phyloP scores from a whole-genome alignment of 495 filamentous ascomycete species.

The Trypethelium eluteriae region DNA sequence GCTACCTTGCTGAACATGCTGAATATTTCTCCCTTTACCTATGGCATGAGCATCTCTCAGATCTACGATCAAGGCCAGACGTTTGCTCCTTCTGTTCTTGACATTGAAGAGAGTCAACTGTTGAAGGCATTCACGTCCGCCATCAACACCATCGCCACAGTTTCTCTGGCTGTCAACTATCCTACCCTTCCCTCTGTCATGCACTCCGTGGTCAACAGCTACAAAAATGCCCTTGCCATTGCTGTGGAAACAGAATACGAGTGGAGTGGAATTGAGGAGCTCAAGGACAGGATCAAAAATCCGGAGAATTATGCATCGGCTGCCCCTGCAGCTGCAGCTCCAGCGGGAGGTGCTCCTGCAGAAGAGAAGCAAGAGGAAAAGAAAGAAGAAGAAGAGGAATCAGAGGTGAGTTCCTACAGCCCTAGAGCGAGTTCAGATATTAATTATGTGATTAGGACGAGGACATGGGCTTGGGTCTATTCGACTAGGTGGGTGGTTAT shows the following conservation, averaged over 20 bases:
- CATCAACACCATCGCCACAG: constrained; percentile 74
- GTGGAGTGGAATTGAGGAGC: constrained; percentile 91
- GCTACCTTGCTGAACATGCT: constrained; percentile 98
- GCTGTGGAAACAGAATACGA: constrained; percentile 84
- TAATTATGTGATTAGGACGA: constrained; percentile 52
- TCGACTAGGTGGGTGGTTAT: constrained; percentile 41
- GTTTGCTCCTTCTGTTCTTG: constrained; percentile 75
- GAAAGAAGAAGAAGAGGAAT: constrained; percentile 47
- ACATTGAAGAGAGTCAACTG: constrained; percentile 89
- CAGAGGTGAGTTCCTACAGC: not conserved
- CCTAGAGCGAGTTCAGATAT: not conserved
- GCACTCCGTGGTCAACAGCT: constrained; percentile 89
- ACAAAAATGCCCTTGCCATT: constrained; percentile 93
- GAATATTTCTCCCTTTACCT: constrained; percentile 99
- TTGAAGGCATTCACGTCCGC: constrained; percentile 74
- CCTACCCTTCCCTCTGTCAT: constrained; percentile 94
- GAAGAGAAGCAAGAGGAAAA: constrained; percentile 47
- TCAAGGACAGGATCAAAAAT: constrained; percentile 99
- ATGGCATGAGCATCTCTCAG: constrained; percentile 92
- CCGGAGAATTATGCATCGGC: constrained; percentile 84
- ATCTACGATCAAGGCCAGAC: constrained; percentile 94
- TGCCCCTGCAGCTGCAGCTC: constrained; percentile 59
- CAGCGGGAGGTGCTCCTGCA: constrained; percentile 37
- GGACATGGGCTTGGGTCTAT: constrained; percentile 57
- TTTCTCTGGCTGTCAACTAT: constrained; percentile 88